These are phyloP conservation scores for Mycena sp. DNA, from an alignment of 1,284 basidiomycete genomes.

Conservation along the genomic window DNA sequence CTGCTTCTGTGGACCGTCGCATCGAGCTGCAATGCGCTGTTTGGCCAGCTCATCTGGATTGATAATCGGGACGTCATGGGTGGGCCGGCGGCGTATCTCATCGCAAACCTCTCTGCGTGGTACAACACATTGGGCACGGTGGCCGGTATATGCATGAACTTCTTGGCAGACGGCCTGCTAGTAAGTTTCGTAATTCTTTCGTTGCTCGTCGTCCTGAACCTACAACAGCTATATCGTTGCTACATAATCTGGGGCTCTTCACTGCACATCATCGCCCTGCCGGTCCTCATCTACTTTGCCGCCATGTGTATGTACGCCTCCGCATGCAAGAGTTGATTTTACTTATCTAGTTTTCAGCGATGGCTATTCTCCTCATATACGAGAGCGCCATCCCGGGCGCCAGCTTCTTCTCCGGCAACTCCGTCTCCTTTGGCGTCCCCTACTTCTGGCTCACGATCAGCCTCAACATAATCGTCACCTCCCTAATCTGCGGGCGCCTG, in stretches of 20 bases:
- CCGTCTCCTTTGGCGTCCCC: constrained; percentile 36
- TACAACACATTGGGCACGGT: constrained; percentile 11
- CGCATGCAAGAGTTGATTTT: neutral
- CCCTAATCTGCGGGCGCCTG: constrained; percentile 37
- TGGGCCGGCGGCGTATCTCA: neutral
- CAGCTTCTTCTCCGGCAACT: constrained; percentile 34
- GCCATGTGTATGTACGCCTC: constrained; percentile 36
- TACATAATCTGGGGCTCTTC: constrained; percentile 41
- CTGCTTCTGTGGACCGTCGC: neutral
- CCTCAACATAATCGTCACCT: constrained; percentile 40
- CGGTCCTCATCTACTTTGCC: constrained; percentile 37
- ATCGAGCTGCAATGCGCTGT: neutral
- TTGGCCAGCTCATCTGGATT: constrained; percentile 10
- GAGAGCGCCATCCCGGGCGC: constrained; percentile 35
- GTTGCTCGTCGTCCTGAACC: neutral
- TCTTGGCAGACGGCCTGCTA: constrained; percentile 1
- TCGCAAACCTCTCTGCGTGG: neutral
- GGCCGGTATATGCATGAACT: neutral
- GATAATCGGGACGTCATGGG: neutral
- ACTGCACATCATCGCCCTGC: constrained; percentile 32
- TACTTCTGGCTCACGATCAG: constrained; percentile 39
- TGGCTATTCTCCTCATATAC: constrained; percentile 37
- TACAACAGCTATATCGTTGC: constrained; percentile 39
- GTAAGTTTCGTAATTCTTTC: neutral
- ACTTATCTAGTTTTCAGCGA: constrained; percentile 21